These are phyloP conservation scores for Metschnikowia orientalis DNA, from an alignment of 805 yeast genomes.

Conservation along the genomic window DNA sequence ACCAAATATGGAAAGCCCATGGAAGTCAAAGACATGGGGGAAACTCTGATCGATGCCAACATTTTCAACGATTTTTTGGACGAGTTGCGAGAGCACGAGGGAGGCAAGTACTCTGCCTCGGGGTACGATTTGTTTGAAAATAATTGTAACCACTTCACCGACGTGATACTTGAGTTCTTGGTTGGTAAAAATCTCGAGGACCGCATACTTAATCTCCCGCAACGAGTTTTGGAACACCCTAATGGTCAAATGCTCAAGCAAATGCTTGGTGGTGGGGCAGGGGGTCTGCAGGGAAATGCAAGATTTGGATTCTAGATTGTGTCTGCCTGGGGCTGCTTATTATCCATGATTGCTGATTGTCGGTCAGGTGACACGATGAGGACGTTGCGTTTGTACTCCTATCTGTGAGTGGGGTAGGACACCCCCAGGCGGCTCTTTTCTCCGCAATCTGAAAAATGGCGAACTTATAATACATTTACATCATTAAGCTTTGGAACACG, in stretches of 20 bases:
- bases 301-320: constrained; percentile 12
- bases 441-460: too few species aligned
- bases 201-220: constrained; percentile 49
- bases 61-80: constrained; percentile 49
- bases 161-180: constrained; percentile 52
- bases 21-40: constrained; percentile 50
- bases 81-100: constrained; percentile 40
- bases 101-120: constrained; percentile 41
- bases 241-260: constrained; percentile 33
- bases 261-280: constrained; percentile 26
- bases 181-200: constrained; percentile 54
- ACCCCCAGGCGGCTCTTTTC: too few species aligned
- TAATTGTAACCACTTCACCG: constrained; percentile 66
- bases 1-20: constrained; percentile 59
- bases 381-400: too few species aligned
- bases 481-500: too few species aligned
- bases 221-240: constrained; percentile 40
- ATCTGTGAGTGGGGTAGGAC: too few species aligned
- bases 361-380: too few species aligned
- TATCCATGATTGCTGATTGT: too few species aligned
- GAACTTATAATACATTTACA: too few species aligned
- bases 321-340: too few species aligned
- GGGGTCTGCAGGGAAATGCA: constrained; percentile 14
- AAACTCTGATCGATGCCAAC: constrained; percentile 48
- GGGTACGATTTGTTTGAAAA: constrained; percentile 56